These are phyloP conservation scores for Nakaseomyces glabratus DNA, from an alignment of 1,139 yeast species.

Conservation along the genomic window DNA sequence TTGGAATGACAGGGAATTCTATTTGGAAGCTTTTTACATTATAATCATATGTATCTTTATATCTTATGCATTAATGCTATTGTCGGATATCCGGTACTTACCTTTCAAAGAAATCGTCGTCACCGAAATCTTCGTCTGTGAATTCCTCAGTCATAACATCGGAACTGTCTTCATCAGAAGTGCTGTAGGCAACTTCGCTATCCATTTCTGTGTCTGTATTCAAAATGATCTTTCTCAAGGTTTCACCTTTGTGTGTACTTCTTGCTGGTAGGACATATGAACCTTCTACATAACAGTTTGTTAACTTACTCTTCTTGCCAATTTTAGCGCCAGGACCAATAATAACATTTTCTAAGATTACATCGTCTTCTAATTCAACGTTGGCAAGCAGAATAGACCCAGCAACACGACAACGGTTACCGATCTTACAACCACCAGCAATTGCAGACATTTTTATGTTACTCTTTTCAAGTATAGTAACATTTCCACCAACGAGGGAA, in stretches of 20 bases:
- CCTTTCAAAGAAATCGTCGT: conserved; percentile 35
- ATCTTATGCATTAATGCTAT: too few relatives aligned
- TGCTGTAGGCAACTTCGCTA: conserved; percentile 15
- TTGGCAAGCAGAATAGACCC: conserved; percentile 75
- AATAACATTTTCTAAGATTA: conserved; percentile 72
- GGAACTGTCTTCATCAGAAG: conserved; percentile 21
- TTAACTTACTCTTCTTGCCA: conserved; percentile 50
- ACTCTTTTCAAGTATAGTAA: conserved; percentile 64
- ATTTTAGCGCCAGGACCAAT: conserved; percentile 63
- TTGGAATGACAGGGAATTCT: too few relatives aligned
- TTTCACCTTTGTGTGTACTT: conserved; percentile 73
- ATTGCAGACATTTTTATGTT: conserved; percentile 79
- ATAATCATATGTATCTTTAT: too few relatives aligned
- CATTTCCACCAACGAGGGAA: conserved; percentile 57
- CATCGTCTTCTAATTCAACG: conserved; percentile 71
- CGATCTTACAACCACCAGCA: conserved; percentile 69
- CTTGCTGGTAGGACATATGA: conserved; percentile 54
- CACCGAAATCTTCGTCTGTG: conserved; percentile 31
- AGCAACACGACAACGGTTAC: conserved; percentile 77
- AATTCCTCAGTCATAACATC: conserved; percentile 13
- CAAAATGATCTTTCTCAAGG: conserved; percentile 36
- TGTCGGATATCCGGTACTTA: too few relatives aligned
- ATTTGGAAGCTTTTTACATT: too few relatives aligned
- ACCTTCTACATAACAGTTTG: conserved; percentile 80
- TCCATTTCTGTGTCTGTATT: conserved; percentile 9